Percentiles rank a stretch among this genome's conserved stretches.
These are phyloP conservation scores for Citrus unshiu DNA, from an alignment of 345 rosid species.

Conservation along the genomic window DNA sequence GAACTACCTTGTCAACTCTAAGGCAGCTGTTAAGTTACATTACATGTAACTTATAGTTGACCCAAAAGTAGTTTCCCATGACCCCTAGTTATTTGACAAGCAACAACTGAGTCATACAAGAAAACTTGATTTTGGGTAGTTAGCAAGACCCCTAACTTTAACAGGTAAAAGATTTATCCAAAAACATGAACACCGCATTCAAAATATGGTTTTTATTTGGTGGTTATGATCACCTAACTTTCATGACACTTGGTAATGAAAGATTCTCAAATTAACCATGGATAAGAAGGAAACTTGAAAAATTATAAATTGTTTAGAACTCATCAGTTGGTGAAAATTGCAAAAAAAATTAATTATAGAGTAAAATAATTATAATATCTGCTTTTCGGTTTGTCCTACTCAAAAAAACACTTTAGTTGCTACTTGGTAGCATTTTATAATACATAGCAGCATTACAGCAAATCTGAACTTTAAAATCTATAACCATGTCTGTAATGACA, in stretches of 20 bases:
- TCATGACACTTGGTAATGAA: background rate
- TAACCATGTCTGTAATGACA: background rate
- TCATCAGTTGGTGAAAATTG: background rate
- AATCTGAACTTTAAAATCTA: background rate
- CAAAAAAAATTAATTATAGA: too few relatives aligned
- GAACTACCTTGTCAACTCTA: background rate
- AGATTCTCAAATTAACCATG: background rate
- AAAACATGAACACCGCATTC: background rate
- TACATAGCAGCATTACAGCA: background rate
- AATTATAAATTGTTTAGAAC: background rate
- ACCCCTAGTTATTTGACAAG: too few relatives aligned
- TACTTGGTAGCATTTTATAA: too few relatives aligned
- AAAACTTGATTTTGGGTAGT: too few relatives aligned
- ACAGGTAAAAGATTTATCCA: background rate
- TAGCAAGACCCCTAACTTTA: too few relatives aligned
- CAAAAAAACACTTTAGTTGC: too few relatives aligned
- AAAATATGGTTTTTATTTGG: background rate
- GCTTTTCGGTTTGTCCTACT: too few relatives aligned
- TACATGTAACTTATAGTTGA: too few relatives aligned
- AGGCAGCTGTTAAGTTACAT: too few relatives aligned
- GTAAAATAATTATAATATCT: too few relatives aligned
- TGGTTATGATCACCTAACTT: background rate
- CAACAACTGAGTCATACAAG: too few relatives aligned
- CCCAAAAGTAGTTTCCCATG: too few relatives aligned
- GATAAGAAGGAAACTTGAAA: background rate